Conservation (phyloP, 2,329 filamentous ascomycete genomes). For the Allantophomopsis cytisporea region DNA sequence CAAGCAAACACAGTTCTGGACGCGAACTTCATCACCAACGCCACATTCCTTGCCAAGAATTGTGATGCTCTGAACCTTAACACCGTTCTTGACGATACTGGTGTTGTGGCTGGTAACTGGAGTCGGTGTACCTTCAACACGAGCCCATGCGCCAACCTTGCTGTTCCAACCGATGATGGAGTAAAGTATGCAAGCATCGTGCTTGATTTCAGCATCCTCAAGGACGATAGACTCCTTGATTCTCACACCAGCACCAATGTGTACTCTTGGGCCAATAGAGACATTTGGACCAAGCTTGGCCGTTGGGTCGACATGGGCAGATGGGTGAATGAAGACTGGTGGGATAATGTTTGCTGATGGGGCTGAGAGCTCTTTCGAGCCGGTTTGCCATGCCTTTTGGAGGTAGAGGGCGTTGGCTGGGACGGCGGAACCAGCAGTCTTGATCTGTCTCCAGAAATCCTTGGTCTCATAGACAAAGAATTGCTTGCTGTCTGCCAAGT, state of each 20-base stretch:
- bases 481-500: constrained; percentile 91
- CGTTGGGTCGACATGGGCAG: constrained; percentile 79
- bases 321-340: constrained; percentile 91
- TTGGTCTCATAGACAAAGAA: constrained; percentile 98
- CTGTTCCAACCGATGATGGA: constrained; percentile 96
- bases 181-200: constrained; percentile 91
- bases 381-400: constrained; percentile 78
- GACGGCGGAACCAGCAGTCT: constrained; percentile 93
- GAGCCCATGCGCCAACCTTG: constrained; percentile 92
- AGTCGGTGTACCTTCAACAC: constrained; percentile 89
- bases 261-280: constrained; percentile 80
- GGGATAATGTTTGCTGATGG: constrained; percentile 80
- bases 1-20: constrained; percentile 96
- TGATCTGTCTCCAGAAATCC: constrained; percentile 99
- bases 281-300: constrained; percentile 97
- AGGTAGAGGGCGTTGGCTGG: constrained; percentile 95
- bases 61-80: constrained; percentile 97
- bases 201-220: constrained; percentile 90
- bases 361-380: constrained; percentile 67
- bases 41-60: constrained; percentile 93
- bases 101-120: constrained; percentile 80
- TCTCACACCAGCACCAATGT: constrained; percentile 74
- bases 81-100: constrained; percentile 91
- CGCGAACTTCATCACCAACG: constrained; percentile 85
- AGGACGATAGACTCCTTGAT: constrained; percentile 94